Base-by-base conservation (phyloP, 495 filamentous ascomycete species). In the Penicillium macrosclerotiorum region DNA sequence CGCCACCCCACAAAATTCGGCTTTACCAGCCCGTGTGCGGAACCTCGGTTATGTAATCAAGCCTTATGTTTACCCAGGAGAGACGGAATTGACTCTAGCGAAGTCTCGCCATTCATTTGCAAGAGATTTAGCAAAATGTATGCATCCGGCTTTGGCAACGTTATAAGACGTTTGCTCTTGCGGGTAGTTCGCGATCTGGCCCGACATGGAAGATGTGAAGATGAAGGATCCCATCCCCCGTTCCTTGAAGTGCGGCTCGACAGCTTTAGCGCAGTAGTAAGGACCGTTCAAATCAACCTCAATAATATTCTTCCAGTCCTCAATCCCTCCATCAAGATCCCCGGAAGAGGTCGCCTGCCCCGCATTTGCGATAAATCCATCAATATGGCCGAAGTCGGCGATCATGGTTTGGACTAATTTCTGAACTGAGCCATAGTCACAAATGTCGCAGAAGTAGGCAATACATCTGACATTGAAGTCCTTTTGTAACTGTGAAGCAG, bases 111-210 rank as follows among this genome's bases (percentile, higher is more conserved):
- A 89, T 61, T 88, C 85, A 62, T 85, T 85, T 34, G 85, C 85
- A 41, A 89, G 65, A 37, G 79, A 85, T 4, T 64, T 55, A 8
- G 75, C 76, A 60, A 81, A 59, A 54, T 79, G 76, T 45, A 79
- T 72, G 25, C 57, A 74, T 16, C 68, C 73, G 3, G 86, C 84
- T 71, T 90, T 90, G 54, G 85, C 83, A 22, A 84, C 83, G 59
- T 90, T 90, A 73, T 90, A 90, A 12, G 75, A 79, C 9, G 84
- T 87, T 65, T 90, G 86, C 62, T 88, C 83, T 62, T 88, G 85
- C 2, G 86, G 85, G 68, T 73, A 86, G 64, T 90, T 90, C 66
- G 79, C 86, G 45, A 89, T 83, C 66, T 86, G 84, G 12, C 85
- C 86, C 18, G 76, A 81, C 83, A 86, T 86, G 40, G 69, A 75